These are phyloP conservation scores for Schizopora paradoxa DNA, from an alignment of 1,284 basidiomycete species.

Conservation along the genomic window DNA sequence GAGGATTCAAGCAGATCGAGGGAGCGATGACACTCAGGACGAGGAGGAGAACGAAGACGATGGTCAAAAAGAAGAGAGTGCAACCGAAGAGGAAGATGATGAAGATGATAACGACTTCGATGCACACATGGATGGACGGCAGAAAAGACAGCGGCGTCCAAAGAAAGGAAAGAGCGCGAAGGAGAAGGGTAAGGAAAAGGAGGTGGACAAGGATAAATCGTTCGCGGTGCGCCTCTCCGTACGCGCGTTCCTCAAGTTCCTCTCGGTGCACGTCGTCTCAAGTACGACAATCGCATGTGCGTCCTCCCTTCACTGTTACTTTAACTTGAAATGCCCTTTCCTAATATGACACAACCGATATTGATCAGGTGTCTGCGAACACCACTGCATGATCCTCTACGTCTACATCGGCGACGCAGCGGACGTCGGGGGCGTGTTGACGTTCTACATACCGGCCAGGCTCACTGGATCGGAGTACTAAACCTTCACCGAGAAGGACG, in stretches of 20 bases:
- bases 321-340: not conserved
- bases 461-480: constrained; percentile 14
- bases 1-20: too few species aligned
- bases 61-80: too few species aligned
- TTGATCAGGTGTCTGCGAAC: constrained; percentile 70
- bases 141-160: too few species aligned
- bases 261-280: constrained; percentile 80
- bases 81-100: constrained; percentile 18
- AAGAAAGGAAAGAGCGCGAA: constrained; percentile 23
- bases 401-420: constrained; percentile 84
- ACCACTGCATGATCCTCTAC: constrained; percentile 83
- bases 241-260: constrained; percentile 76
- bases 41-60: too few species aligned
- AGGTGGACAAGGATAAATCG: constrained; percentile 48
- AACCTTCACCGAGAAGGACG: too few species aligned
- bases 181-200: constrained; percentile 32
- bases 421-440: constrained; percentile 81
- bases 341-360: constrained; percentile 3
- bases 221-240: constrained; percentile 68
- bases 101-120: constrained; percentile 32
- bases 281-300: constrained; percentile 83
- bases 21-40: too few species aligned
- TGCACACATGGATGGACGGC: too few species aligned
- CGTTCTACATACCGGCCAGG: constrained; percentile 77
- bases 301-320: constrained; percentile 24